Conservation (phyloP, 768 basidiomycete species). For the Leccinum subgranulosum region DNA sequence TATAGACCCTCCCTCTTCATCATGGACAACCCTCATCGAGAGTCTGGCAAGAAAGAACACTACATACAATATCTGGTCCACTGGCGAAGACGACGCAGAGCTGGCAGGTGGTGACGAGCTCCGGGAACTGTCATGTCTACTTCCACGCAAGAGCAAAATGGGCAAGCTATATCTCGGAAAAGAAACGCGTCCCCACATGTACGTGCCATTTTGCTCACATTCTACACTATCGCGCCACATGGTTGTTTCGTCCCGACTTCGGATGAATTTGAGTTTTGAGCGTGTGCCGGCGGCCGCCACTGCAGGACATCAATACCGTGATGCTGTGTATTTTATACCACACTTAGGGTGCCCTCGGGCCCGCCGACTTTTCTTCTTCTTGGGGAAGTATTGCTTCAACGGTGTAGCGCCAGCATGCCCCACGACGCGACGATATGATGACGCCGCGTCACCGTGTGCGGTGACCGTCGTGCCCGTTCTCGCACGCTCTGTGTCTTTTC, state of each 20-base stretch:
- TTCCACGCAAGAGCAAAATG: slow-evolving; percentile 60
- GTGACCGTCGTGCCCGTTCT: too few species aligned
- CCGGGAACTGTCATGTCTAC: slow-evolving; percentile 53
- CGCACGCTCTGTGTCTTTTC: too few species aligned
- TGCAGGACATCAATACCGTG: too few species aligned
- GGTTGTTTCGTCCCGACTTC: slow-evolving; percentile 38
- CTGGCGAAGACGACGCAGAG: slow-evolving; percentile 40
- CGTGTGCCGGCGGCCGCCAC: too few species aligned
- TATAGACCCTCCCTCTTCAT: slow-evolving; percentile 43
- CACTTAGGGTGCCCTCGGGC: too few species aligned
- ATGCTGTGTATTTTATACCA: too few species aligned
- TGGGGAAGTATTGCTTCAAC: too few species aligned
- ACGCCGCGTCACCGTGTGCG: too few species aligned
- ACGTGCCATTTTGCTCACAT: slow-evolving; percentile 37
- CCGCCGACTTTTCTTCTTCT: too few species aligned
- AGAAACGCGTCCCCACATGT: not conserved
- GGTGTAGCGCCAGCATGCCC: too few species aligned
- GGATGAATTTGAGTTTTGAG: too few species aligned
- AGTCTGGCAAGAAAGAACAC: slow-evolving; percentile 50
- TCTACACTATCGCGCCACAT: slow-evolving; percentile 46
- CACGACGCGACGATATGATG: too few species aligned
- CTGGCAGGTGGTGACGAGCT: slow-evolving; percentile 61
- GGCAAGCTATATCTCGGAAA: slow-evolving; percentile 59
- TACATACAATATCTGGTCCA: slow-evolving; percentile 64
- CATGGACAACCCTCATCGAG: slow-evolving; percentile 44